Evolutionary conservation across 331 rosid genomes (phyloP).

Genomic region (Ulmus americana): DNA sequence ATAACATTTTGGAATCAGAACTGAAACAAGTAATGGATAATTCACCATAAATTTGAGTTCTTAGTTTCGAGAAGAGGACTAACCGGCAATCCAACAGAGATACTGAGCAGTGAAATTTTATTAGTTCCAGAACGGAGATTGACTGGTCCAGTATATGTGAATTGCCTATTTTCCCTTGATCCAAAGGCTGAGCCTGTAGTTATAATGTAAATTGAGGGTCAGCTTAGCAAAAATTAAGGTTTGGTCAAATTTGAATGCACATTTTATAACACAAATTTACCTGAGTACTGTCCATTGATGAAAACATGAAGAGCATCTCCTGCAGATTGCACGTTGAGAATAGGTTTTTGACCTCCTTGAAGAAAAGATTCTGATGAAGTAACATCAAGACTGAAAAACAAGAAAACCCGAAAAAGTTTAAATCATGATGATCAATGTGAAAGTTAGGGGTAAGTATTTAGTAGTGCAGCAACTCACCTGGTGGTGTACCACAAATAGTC

Average conservation of each 20-base stretch:
- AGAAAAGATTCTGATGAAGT: constrained; percentile 70
- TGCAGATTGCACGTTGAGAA: constrained; percentile 60
- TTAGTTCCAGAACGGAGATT: constrained; percentile 70
- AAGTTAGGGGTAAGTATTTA: not conserved
- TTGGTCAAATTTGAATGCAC: not conserved
- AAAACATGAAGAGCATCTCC: constrained; percentile 90
- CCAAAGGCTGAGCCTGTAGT: constrained; percentile 81
- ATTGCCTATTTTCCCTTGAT: constrained; percentile 57
- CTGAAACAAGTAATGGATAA: not conserved
- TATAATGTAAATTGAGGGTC: not conserved
- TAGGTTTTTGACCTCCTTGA: constrained; percentile 58
- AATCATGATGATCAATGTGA: not conserved
- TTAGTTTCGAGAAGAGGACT: constrained; percentile 17
- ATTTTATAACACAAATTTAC: constrained; percentile 23
- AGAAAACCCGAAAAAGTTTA: not conserved
- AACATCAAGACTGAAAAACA: constrained; percentile 51
- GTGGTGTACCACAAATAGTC: constrained; percentile 97
- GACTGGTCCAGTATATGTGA: constrained; percentile 57
- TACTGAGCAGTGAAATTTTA: constrained; percentile 74
- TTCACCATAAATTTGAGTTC: not conserved
- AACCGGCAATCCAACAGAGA: constrained; percentile 88
- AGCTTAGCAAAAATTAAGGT: constrained; percentile 8
- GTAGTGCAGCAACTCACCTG: constrained; percentile 42
- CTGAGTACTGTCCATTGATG: constrained; percentile 73
- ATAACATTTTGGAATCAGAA: constrained; percentile 5